phyloP scores from a whole-genome alignment of 805 yeast genomes.

The Saturnispora sanitii region DNA sequence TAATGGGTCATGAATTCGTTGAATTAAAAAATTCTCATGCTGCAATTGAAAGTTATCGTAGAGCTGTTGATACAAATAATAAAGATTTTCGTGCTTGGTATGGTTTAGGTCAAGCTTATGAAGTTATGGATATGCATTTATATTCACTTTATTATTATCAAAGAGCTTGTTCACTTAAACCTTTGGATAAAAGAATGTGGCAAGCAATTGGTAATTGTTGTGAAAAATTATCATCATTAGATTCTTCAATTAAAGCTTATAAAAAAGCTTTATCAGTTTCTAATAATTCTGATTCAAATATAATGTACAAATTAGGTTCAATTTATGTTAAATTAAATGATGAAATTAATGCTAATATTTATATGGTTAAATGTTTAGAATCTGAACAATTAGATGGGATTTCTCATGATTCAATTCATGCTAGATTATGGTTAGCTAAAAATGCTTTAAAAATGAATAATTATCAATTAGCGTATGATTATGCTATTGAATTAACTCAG shows the following conservation, averaged over 20 bases:
- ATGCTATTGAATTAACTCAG: conserved; percentile 59
- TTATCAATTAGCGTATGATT: conserved; percentile 59
- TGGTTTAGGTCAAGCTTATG: conserved; percentile 97
- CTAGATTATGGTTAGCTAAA: conserved; percentile 80
- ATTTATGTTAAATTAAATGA: conserved; percentile 53
- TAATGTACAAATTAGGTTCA: conserved; percentile 58
- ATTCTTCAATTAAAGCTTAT: conserved; percentile 73
- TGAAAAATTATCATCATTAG: conserved; percentile 60
- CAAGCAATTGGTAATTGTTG: conserved; percentile 86
- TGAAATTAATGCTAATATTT: conserved; percentile 40
- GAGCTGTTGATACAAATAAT: conserved; percentile 84
- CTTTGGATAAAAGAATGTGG: conserved; percentile 92
- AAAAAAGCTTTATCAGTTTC: conserved; percentile 59
- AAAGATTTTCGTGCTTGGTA: conserved; percentile 97
- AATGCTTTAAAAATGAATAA: conserved; percentile 46
- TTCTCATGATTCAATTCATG: conserved; percentile 66
- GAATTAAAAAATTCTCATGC: conserved; percentile 95
- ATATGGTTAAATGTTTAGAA: conserved; percentile 60
- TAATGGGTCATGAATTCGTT: conserved; percentile 98
- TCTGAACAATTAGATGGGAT: conserved; percentile 56
- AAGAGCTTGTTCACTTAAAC: conserved; percentile 78
- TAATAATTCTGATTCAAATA: conserved; percentile 40
- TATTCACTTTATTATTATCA: conserved; percentile 91
- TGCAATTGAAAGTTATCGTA: conserved; percentile 87
- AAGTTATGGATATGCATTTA: conserved; percentile 87